Conservation (phyloP, 1,139 yeast species). For the Magnusiomyces starmeri region DNA sequence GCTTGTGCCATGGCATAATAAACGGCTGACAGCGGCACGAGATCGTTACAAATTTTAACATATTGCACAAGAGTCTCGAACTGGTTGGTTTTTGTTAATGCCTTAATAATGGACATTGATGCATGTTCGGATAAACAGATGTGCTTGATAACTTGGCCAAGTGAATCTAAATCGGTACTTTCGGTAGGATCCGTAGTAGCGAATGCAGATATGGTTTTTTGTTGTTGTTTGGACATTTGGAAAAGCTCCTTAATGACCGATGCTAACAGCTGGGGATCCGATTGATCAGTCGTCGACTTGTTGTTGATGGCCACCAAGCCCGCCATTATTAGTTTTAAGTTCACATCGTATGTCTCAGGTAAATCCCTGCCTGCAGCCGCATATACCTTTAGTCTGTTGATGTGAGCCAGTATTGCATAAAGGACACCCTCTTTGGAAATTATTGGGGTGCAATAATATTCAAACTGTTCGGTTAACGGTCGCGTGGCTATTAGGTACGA, state of each 20-base stretch:
- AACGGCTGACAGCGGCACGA: not conserved
- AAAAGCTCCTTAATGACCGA: not conserved
- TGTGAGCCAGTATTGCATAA: not conserved
- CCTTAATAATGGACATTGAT: too few relatives aligned
- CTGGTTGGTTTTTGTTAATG: too few relatives aligned
- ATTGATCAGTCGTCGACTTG: not conserved
- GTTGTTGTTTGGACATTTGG: too few relatives aligned
- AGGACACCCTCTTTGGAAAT: slow-evolving; percentile 1
- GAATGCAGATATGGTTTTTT: too few relatives aligned
- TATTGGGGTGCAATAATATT: not conserved
- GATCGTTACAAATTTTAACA: too few relatives aligned
- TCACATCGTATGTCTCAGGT: too few relatives aligned
- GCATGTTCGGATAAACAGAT: too few relatives aligned
- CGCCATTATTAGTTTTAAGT: not conserved
- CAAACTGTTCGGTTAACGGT: slow-evolving; percentile 1
- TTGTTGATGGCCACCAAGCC: not conserved
- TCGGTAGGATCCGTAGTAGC: too few relatives aligned
- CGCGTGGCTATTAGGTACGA: not conserved
- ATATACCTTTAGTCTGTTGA: not conserved
- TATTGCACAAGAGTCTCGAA: too few relatives aligned
- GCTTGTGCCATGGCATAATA: not conserved
- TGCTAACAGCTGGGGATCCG: not conserved
- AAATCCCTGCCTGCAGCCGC: too few relatives aligned
- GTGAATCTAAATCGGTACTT: too few relatives aligned
- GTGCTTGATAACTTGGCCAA: too few relatives aligned